phyloP scores from a whole-genome alignment of 768 basidiomycete species.

The Leccinum fibrillosum region DNA sequence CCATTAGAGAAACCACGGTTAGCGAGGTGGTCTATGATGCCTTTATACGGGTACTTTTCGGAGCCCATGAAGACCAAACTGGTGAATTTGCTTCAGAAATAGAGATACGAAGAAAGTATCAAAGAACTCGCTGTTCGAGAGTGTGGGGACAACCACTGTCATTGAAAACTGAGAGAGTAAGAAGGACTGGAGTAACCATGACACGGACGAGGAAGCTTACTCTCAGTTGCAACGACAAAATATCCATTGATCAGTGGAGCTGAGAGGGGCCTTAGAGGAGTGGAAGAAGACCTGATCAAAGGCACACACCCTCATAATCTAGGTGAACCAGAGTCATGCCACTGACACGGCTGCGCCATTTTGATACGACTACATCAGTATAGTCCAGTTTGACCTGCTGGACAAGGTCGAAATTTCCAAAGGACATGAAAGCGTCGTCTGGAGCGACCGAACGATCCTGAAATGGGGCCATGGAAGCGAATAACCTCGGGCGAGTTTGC shows the following conservation, averaged over 20 bases:
- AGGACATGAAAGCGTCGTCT: slow-evolving; percentile 31
- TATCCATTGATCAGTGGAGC: slow-evolving; percentile 90
- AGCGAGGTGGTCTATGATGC: slow-evolving; percentile 90
- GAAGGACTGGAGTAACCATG: not conserved
- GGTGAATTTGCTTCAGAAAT: slow-evolving; percentile 3
- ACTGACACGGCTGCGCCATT: slow-evolving; percentile 84
- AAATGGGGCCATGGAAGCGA: slow-evolving; percentile 30
- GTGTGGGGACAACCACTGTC: slow-evolving; percentile 96
- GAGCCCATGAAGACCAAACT: slow-evolving; percentile 95
- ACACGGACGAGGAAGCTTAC: slow-evolving; percentile 38
- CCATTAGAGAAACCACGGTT: slow-evolving; percentile 91
- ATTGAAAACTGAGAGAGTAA: slow-evolving; percentile 66
- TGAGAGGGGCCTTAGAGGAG: slow-evolving; percentile 31
- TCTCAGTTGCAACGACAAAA: slow-evolving; percentile 88
- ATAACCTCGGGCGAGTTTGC: slow-evolving; percentile 5
- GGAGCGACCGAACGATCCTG: slow-evolving; percentile 19
- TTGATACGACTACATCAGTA: slow-evolving; percentile 75
- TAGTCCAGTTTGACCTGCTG: slow-evolving; percentile 74
- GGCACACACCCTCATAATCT: slow-evolving; percentile 76
- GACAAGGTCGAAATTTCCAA: slow-evolving; percentile 83
- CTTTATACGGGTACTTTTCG: slow-evolving; percentile 93
- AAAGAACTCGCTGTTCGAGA: slow-evolving; percentile 76
- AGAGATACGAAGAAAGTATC: not conserved
- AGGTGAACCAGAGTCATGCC: slow-evolving; percentile 90
- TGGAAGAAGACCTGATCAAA: not conserved